Conservation (phyloP, 2,329 filamentous ascomycete genomes). For the Fusarium abutilonis region DNA sequence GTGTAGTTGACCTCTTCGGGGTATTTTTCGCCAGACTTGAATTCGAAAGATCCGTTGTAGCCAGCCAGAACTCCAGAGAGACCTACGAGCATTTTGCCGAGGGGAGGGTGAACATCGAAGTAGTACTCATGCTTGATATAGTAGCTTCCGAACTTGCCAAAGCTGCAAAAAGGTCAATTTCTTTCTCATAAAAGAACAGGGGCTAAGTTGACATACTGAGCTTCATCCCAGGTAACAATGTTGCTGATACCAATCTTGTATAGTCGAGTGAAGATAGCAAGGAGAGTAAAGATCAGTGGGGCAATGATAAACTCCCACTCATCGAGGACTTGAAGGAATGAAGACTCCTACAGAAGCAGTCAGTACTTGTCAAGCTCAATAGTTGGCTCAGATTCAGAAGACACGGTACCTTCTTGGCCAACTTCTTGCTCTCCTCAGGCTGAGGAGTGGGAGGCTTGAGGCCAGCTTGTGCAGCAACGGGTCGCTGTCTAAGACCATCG, state of each 20-base stretch:
- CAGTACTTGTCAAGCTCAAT: slow-evolving; percentile 25
- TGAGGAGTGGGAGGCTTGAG: slow-evolving; percentile 53
- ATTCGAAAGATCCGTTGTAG: slow-evolving; percentile 99
- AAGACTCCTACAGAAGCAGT: slow-evolving; percentile 57
- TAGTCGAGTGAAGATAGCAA: slow-evolving; percentile 73
- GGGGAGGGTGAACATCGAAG: slow-evolving; percentile 88
- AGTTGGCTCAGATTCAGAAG: background rate
- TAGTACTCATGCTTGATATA: slow-evolving; percentile 99
- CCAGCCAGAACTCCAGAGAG: slow-evolving; percentile 95
- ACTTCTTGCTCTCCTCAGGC: slow-evolving; percentile 69
- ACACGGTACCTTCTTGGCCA: slow-evolving; percentile 62
- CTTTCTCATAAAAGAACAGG: too few relatives aligned
- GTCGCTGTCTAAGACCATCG: slow-evolving; percentile 66
- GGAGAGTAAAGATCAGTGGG: slow-evolving; percentile 67
- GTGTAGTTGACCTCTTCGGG: slow-evolving; percentile 94
- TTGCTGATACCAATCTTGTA: slow-evolving; percentile 75
- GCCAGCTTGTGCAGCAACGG: slow-evolving; percentile 53
- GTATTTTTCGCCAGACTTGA: slow-evolving; percentile 98
- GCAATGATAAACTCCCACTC: slow-evolving; percentile 71
- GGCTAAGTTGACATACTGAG: slow-evolving; percentile 61
- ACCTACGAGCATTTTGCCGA: slow-evolving; percentile 98
- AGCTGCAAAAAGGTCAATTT: slow-evolving; percentile 59
- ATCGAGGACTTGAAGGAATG: slow-evolving; percentile 69
- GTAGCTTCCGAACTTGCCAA: slow-evolving; percentile 98
- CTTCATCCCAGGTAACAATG: slow-evolving; percentile 75